Base-by-base conservation (phyloP, 305 asterid species). In the Solanum chacoense region DNA sequence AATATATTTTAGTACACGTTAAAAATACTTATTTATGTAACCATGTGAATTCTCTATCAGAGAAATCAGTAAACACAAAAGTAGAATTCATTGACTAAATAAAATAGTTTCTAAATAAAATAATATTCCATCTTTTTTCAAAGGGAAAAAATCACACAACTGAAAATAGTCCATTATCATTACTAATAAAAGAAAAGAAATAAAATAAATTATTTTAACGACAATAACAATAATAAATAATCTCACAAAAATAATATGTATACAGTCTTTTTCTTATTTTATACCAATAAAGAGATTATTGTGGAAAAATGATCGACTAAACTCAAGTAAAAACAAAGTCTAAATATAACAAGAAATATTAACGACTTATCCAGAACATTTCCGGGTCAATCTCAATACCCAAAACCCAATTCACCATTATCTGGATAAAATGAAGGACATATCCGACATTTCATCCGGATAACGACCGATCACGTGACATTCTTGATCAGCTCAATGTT, bases 401-500 rank as follows among this genome's bases (percentile, higher is more conserved):
- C 80, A 13, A 38, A 78, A 45, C 35, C 83, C 83, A 20, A 7
- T 26, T 38, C 26, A 10, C 59, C 10, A 63, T 42, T 73, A 36
- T 31, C 67, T 9, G 74, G 74, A 76, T 85, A 69, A 69, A 42
- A 81, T 45, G 6, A 83, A 84, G 91, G 90, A 86, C 26, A 87
- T 18, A 35, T 88, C 12, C 3, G 92, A 71, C 90, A 20, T 90
- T 85, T 59, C 24, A 69, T 0, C 2, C 9, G 4, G 77, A 88
- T 36, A 71, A 86, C 75, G 40, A 85, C 89, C 75, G 78, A 50
- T 91, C 94, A 93, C 95, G 95, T 93, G 96, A 88, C 91, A 38
- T 36, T 32, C 87, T 12, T 16, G 18, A 24, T 34, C 28, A 12
- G 7, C 86, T 65, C 90, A 32, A 74, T 83, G 35, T 8, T n/a